Conservation (phyloP, 2,329 filamentous ascomycete genomes). For the Nothomitra cinnamomea region DNA sequence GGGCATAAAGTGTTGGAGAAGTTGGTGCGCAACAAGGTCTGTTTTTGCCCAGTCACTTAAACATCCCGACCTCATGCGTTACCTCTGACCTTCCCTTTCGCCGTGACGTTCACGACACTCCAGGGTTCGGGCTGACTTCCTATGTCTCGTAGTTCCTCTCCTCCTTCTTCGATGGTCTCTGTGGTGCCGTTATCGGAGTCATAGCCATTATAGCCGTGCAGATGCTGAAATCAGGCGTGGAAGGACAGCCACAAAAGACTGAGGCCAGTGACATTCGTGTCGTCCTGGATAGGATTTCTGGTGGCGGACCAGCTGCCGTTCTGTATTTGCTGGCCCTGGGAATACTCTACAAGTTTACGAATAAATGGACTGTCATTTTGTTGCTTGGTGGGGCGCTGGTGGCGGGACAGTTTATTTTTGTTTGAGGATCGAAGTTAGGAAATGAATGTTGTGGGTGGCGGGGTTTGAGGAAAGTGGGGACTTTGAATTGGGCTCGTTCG, state of each 20-base stretch:
- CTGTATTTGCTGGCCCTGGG: constrained; percentile 15
- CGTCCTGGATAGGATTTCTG: constrained; percentile 8
- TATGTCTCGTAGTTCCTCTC: constrained; percentile 15
- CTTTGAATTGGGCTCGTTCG: too few relatives aligned
- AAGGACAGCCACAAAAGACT: constrained; percentile 9
- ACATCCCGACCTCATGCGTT: neutral
- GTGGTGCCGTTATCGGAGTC: constrained; percentile 18
- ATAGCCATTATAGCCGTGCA: constrained; percentile 18
- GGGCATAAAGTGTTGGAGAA: constrained; percentile 19
- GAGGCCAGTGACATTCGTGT: neutral
- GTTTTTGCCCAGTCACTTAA: constrained; percentile 4
- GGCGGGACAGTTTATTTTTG: constrained; percentile 18
- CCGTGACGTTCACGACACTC: neutral
- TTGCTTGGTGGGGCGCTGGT: constrained; percentile 15
- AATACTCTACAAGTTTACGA: constrained; percentile 17
- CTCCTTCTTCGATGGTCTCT: constrained; percentile 20
- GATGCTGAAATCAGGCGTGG: constrained; percentile 17
- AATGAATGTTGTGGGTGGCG: too few relatives aligned
- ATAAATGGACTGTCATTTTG: constrained; percentile 16
- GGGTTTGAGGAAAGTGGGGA: too few relatives aligned
- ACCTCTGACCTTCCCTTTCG: neutral
- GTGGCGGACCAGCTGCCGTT: constrained; percentile 15
- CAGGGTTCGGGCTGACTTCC: neutral
- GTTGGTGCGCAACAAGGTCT: constrained; percentile 17
- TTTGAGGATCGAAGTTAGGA: constrained; percentile 2